Evolutionary conservation across 192 early-diverging fungal species (phyloP), one percentile per base, ranked within the genome.

Genomic region (Coemansia sp.): DNA sequence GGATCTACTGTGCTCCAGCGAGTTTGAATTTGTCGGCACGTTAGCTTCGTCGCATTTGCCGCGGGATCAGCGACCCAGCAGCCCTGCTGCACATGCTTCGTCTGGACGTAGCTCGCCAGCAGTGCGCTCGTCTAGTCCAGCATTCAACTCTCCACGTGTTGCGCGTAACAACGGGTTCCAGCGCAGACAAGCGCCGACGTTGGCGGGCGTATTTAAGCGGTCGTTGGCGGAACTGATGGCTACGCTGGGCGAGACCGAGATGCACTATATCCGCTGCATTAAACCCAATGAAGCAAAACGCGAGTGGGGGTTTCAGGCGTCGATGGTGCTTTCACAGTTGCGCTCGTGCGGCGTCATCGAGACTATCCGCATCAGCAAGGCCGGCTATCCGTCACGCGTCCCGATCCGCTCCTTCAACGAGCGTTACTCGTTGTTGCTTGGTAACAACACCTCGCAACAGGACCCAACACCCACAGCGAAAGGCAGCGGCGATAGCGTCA

Each of bases 291-390:
- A 92, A 72, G 90, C 88, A 51, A 97, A 98, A 73, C 84, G 85
- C 6, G 88, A 94, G 2, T 97, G 95, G 87, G 82, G 70, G 29
- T 97, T 97, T 67, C 93, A 97, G 71, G 88, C 95, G n/a, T 87
- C 86, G 17, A 95, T 96, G 92, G 95, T 97, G 24, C 82, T 98
- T 10, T 83, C 88, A 25, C 97, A 98, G 83, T 77, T 98, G 60
- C 89, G 96, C 57, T 95, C 96, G 33, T 98, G 96, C 75, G 97
- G 97, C 86, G 97, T 99, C 24, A 81, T 99, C 30, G 97, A 99
- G 85, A 98, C 96, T 10, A 99, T 99, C 77, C 92, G 95, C 31
- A 99, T 99, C 84, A 91, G 89, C 76, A 94, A 93, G 76, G 96
- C 96, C 11, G 97, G 97, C 32, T 99, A 98, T 70, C 97, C 97